These are phyloP conservation scores for Gossypium turneri DNA, from an alignment of 345 rosid genomes.

Conservation along the genomic window DNA sequence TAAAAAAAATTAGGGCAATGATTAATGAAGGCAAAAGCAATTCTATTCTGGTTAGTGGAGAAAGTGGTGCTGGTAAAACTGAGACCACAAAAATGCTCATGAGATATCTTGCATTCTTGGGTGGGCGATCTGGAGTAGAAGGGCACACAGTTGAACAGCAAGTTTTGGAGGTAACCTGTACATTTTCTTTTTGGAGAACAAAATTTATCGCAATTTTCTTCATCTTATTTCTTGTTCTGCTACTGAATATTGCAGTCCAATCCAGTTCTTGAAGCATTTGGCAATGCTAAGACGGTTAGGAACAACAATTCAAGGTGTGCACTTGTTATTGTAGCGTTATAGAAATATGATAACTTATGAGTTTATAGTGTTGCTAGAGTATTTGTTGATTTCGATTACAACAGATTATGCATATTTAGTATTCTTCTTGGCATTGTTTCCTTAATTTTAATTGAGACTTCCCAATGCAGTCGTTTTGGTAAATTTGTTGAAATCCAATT, in stretches of 20 bases:
- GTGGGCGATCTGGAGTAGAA: constrained; percentile 67
- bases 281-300: constrained; percentile 85
- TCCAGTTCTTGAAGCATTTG: constrained; percentile 92
- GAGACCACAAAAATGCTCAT: constrained; percentile 91
- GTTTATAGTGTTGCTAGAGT: background rate
- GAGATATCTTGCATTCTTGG: constrained; percentile 90
- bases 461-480: constrained; percentile 65
- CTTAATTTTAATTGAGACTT: background rate
- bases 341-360: background rate
- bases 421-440: background rate
- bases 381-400: background rate
- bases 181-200: background rate
- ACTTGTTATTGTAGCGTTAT: background rate
- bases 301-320: constrained; percentile 88
- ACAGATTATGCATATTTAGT: constrained; percentile 5
- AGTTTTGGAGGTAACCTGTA: constrained; percentile 60
- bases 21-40: constrained; percentile 66
- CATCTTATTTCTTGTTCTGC: background rate
- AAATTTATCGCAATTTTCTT: background rate
- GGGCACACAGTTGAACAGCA: constrained; percentile 79
- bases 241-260: constrained; percentile 50
- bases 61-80: constrained; percentile 96
- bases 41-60: constrained; percentile 75
- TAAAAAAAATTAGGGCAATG: constrained; percentile 47
- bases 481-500: constrained; percentile 91